phyloP scores from a whole-genome alignment of 345 rosid genomes.

The Syzygium grande region DNA sequence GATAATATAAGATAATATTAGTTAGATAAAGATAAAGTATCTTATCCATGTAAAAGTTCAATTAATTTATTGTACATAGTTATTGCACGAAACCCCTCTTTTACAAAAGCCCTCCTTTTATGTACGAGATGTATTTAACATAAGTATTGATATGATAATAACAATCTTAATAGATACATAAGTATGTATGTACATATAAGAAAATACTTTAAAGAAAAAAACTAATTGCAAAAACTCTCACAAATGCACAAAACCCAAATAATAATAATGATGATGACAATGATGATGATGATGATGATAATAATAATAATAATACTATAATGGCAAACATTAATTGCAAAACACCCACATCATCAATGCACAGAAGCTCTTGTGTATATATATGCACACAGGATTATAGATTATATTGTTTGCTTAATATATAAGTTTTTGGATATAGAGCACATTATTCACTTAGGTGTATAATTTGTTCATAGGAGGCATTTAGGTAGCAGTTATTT shows the following conservation, averaged over 20 bases:
- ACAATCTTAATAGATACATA: neutral
- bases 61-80: neutral
- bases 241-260: too few relatives aligned
- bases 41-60: neutral
- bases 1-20: neutral
- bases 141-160: neutral
- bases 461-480: neutral
- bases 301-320: too few relatives aligned
- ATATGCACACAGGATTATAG: neutral
- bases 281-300: too few relatives aligned
- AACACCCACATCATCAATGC: neutral
- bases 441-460: neutral
- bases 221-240: neutral
- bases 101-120: neutral
- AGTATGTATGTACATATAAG: neutral
- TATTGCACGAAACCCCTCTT: neutral
- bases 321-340: neutral
- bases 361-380: neutral
- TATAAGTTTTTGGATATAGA: neutral
- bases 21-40: neutral
- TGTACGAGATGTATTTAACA: neutral
- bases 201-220: neutral
- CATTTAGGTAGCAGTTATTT: neutral
- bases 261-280: too few relatives aligned
- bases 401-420: neutral